Evolutionary conservation across 2,329 filamentous ascomycete species (phyloP), one percentile per base, ranked within the genome.

Genomic region (Alternaria viburni): DNA sequence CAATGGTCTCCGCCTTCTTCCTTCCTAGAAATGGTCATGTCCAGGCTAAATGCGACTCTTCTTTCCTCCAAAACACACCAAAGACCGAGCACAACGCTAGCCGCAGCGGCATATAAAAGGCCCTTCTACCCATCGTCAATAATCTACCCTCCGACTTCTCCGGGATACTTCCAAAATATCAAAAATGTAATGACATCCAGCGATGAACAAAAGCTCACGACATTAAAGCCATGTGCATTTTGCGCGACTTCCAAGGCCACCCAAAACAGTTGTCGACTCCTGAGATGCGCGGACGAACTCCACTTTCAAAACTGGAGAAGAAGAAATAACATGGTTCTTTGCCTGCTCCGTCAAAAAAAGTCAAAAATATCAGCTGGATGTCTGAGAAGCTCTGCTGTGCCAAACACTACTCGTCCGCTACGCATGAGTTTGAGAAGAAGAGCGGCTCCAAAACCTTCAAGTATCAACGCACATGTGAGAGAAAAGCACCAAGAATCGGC

Each of bases 381-480:
- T 15, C 13, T 36, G 32, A 36, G 15, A 36, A n/a, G 32, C 15
- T 36, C 32, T 2, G 32, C 32, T 36, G 15, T 36, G 32, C 32
- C 13, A 36, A 36, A n/a, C 2, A 2, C 4, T 15, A 0, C 15
- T 36, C 0, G 3, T 8, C 2, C 32, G 3, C 7, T 0, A 36
- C 0, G 0, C 4, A 36, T 36, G 32, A 9, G 32, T 36, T 36
- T 2, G 32, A n/a, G 32, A 36, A 2, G 2, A 36, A 36, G 32
- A 36, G 8, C 32, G 1, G 2, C 32, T 36, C 32, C 15, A 36
- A 32, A 15, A 15, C 4, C 13, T 6, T 8, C 2, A 36, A 9
- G 13, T 3, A 4, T 7, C 0, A 2, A 4, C 0, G 7, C 32
- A 1, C 32, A 36, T 9, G 32, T n/a, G 32, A 0, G 4, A 4